Evolutionary conservation across 495 filamentous ascomycete species (phyloP), one percentile per base, ranked within the genome.

Genomic region (Oidiodendron maius): DNA sequence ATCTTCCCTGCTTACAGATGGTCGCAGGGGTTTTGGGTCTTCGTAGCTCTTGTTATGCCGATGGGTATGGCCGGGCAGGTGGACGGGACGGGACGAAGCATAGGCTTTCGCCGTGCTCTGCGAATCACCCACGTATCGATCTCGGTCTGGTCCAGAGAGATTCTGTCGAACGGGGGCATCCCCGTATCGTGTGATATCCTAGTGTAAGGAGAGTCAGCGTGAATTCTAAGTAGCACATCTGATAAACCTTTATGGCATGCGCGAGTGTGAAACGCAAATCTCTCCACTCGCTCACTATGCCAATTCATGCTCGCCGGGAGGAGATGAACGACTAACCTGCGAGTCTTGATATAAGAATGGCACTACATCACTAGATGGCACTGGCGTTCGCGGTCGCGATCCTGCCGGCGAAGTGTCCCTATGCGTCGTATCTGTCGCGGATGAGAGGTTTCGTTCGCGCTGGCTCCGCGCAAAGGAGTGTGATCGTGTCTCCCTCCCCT

Each of bases 271-370:
- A n/a, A n/a, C n/a, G 26, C 12, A 13, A 48, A 16, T 28, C 10
- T n/a, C 23, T 15, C 35, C 15, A 20, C 24, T 6, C 9, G 2
- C 16, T 22, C 9, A 8, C 15, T 38, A 6, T 26, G n/a, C 26
- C 26, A 30, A 5, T 30, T 5, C 12, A 30, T 5, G 26, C 12
- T 5, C 26, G 5, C 17, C 18, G 34, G 10, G 6, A n/a, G 15
- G 38, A 26, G 16, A 36, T 2, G n/a, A 40, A 32, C 2, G 5
- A 58, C 58, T 53, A 15, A 63, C 60, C 50, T 90, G 81, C 53
- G 76, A 81, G 61, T 93, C 88, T 67, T 98, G 93, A 65, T 91
- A 97, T 37, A 94, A 70, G 80, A 95, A 98, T 11, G 93, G 93
- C 18, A 91, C 91, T 41, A 98, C 88, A 59, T 97, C 93, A 59